phyloP scores from a whole-genome alignment of 2,329 filamentous ascomycete species.

The Fusarium fracticaudum region DNA sequence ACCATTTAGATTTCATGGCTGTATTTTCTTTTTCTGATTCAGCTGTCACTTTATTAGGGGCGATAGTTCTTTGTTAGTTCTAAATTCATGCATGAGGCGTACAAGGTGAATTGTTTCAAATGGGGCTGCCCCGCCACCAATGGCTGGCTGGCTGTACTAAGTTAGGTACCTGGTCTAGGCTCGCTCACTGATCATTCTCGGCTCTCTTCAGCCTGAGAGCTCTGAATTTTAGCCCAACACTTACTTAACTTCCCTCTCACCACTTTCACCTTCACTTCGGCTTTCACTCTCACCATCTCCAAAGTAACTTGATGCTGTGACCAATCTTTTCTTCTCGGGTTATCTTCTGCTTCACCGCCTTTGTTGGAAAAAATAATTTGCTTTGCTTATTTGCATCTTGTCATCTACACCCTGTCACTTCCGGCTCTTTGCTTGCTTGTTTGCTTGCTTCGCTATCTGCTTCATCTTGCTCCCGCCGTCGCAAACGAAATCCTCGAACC shows the following conservation, averaged over 20 bases:
- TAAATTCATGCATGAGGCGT: constrained; percentile 5
- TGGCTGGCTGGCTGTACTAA: neutral
- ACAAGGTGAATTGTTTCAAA: constrained; percentile 28
- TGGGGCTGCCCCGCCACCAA: constrained; percentile 20
- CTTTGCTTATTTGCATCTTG: constrained; percentile 6
- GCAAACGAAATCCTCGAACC: constrained; percentile 21
- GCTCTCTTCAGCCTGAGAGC: constrained; percentile 35
- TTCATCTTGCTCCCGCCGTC: constrained; percentile 18
- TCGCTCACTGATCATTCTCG: constrained; percentile 25
- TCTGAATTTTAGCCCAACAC: constrained; percentile 40
- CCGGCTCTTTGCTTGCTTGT: constrained; percentile 4
- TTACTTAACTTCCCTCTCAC: constrained; percentile 27
- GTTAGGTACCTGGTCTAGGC: constrained; percentile 6
- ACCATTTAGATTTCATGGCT: neutral
- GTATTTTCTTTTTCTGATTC: neutral
- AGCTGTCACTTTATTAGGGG: neutral
- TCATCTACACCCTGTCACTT: neutral
- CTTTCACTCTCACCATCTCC: neutral
- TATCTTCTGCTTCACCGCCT: constrained; percentile 8
- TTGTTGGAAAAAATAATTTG: constrained; percentile 3
- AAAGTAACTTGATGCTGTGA: constrained; percentile 23
- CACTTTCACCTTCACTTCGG: constrained; percentile 5
- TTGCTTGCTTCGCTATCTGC: constrained; percentile 13
- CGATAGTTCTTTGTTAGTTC: neutral
- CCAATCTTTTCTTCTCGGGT: constrained; percentile 10